Conservation (phyloP, 2,329 filamentous ascomycete species). For the Scedosporium apiospermum region DNA sequence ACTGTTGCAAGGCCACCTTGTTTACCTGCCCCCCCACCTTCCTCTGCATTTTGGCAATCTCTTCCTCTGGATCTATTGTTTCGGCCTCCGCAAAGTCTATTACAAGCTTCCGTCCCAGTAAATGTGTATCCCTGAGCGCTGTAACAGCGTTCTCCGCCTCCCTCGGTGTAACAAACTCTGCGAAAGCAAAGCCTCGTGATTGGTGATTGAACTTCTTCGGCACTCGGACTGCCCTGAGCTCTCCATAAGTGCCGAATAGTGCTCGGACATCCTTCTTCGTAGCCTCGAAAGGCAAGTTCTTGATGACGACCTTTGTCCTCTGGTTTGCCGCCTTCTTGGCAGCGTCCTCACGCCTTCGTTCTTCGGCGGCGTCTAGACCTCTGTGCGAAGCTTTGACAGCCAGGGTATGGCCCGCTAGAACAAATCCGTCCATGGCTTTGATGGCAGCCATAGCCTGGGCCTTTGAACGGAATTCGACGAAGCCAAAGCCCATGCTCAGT, state of each 20-base stretch:
- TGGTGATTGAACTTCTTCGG: constrained; percentile 90
- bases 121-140: constrained; percentile 83
- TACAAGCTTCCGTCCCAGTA: constrained; percentile 81
- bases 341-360: constrained; percentile 71
- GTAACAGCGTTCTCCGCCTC: constrained; percentile 89
- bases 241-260: constrained; percentile 81
- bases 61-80: constrained; percentile 82
- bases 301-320: constrained; percentile 90
- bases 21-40: constrained; percentile 87
- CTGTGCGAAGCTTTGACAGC: constrained; percentile 81
- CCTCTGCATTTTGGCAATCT: constrained; percentile 94
- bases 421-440: constrained; percentile 77
- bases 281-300: constrained; percentile 94
- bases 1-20: constrained; percentile 81
- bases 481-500: constrained; percentile 96
- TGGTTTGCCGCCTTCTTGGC: constrained; percentile 69
- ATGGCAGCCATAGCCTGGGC: constrained; percentile 71
- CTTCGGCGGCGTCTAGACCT: constrained; percentile 77
- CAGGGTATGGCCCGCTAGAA: constrained; percentile 79
- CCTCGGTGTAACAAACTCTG: constrained; percentile 82
- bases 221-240: constrained; percentile 83
- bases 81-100: constrained; percentile 88
- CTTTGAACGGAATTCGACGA: constrained; percentile 77
- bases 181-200: constrained; percentile 91
- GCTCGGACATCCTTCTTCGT: constrained; percentile 85